These are phyloP conservation scores for Rosa rugosa DNA, from an alignment of 306 rosid genomes.

Conservation along the genomic window DNA sequence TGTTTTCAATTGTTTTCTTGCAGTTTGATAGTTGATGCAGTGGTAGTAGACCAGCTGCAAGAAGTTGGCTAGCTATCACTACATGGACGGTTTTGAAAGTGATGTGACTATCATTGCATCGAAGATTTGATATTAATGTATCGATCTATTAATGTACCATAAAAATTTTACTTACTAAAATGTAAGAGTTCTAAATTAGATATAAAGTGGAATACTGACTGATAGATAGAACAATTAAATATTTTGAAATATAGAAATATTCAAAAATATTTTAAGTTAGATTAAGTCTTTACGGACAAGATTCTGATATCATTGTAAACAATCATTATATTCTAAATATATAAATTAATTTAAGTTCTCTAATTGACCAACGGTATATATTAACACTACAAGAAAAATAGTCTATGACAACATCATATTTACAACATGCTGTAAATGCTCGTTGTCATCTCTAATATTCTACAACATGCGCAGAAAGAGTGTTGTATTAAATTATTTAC, in stretches of 20 bases:
- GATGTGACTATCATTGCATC: neutral
- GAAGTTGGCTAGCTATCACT: neutral
- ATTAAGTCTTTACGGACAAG: too few relatives aligned
- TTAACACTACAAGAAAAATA: too few relatives aligned
- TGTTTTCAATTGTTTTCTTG: neutral
- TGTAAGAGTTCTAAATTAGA: neutral
- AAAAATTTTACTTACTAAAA: neutral
- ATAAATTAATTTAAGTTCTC: neutral
- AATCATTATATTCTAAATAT: neutral
- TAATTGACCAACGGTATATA: neutral
- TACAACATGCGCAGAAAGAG: too few relatives aligned
- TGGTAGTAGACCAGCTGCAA: neutral
- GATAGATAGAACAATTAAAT: too few relatives aligned
- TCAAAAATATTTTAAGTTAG: too few relatives aligned
- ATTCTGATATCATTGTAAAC: neutral
- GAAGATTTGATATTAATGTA: neutral
- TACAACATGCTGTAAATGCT: too few relatives aligned
- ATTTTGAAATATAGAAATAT: neutral
- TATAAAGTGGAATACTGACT: neutral
- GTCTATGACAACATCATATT: too few relatives aligned
- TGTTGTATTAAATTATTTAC: too few relatives aligned
- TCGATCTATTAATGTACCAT: neutral
- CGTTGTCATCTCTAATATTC: too few relatives aligned
- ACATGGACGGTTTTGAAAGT: neutral
- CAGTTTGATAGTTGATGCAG: neutral